phyloP scores from a whole-genome alignment of 169 alveolate species.

The Plasmodium gaboni region DNA sequence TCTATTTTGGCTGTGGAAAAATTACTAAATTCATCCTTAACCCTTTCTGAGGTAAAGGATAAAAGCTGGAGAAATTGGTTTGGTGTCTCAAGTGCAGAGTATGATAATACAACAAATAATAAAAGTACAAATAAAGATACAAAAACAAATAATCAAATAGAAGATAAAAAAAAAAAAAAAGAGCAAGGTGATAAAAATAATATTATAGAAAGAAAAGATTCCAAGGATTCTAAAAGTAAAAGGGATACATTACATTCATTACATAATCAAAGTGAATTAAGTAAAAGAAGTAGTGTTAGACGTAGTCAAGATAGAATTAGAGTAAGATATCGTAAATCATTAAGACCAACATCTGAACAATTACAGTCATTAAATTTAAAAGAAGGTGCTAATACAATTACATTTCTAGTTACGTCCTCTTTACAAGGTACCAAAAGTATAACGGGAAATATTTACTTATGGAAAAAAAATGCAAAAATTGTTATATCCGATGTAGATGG shows the following conservation, averaged over 20 bases:
- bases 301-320: conserved; percentile 54
- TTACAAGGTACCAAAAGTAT: conserved; percentile 94
- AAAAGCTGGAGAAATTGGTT: conserved; percentile 77
- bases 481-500: conserved; percentile 99
- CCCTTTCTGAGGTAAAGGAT: conserved; percentile 43
- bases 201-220: not conserved
- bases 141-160: not conserved
- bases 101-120: conserved; percentile 18
- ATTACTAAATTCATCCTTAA: conserved; percentile 79
- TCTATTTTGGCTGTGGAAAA: conserved; percentile 87
- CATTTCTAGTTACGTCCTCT: conserved; percentile 91
- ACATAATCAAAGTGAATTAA: conserved; percentile 32
- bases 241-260: conserved; percentile 9
- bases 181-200: not conserved
- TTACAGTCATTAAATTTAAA: conserved; percentile 88
- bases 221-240: conserved; percentile 6
- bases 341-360: conserved; percentile 93
- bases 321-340: conserved; percentile 82
- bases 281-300: conserved; percentile 50
- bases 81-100: conserved; percentile 66
- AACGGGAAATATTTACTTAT: conserved; percentile 93
- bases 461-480: conserved; percentile 94
- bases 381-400: conserved; percentile 92
- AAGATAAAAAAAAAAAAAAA: conserved; percentile 30
- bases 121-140: conserved; percentile 17